Conservation (phyloP, 257 asterid species). For the Nicotiana obtusifolia region DNA sequence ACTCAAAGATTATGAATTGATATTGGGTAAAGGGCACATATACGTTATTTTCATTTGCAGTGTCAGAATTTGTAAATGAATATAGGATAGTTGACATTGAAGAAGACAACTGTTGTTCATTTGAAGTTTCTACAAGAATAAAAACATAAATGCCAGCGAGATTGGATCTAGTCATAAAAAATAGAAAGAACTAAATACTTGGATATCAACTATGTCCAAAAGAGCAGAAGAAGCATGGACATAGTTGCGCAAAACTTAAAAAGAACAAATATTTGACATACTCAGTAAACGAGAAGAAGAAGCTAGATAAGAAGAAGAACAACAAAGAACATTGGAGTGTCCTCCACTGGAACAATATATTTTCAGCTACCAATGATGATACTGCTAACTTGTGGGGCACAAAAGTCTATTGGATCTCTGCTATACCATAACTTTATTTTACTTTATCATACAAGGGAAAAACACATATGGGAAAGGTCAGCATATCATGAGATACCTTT, state of each 20-base stretch:
- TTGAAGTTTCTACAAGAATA: neutral
- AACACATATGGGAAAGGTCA: neutral
- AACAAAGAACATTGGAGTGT: neutral
- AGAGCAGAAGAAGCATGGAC: neutral
- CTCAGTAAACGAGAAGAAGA: neutral
- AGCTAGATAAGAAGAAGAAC: neutral
- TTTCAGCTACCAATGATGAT: neutral
- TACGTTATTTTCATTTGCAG: neutral
- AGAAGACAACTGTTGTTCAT: neutral
- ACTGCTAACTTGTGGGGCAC: neutral
- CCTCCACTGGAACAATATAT: neutral
- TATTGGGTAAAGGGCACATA: neutral
- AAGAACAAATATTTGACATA: neutral
- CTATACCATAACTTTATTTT: neutral
- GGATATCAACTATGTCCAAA: neutral
- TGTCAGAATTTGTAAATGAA: neutral
- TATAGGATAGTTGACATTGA: neutral
- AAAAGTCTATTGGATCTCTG: neutral
- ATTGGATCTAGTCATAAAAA: neutral
- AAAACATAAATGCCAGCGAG: neutral
- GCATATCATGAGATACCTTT: neutral
- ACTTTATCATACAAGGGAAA: neutral
- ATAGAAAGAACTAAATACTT: neutral
- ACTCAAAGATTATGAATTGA: neutral
- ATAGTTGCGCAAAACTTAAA: neutral